Base-by-base conservation (phyloP, 1,139 yeast species). In the Zygoascus meyerae region DNA sequence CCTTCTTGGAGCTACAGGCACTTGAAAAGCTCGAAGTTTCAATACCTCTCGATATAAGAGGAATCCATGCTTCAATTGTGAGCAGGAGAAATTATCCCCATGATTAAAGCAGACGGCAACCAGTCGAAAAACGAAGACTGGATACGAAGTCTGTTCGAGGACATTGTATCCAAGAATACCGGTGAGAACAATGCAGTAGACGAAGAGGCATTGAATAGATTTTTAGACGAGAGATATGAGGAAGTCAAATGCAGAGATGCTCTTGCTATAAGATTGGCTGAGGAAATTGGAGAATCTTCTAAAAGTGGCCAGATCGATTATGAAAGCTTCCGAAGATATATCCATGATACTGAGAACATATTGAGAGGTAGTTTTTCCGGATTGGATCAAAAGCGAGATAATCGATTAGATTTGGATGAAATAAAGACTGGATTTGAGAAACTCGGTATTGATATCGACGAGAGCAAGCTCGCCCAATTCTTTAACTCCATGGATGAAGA, bases 301-400 rank as follows among this genome's bases (percentile, higher is more conserved):
- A 67, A 77, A 29, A 86, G 81, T 58, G 71, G 75, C 21, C 66
- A 71, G 8, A 73, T 83, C 21, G 83, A 81, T 58, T 78, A 74
- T 51, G 68, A 70, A 26, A 87, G 83, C 59, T 84, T 85, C 60
- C 74, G 77, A 53, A 64, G 67, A 34, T 85, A 83, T 61, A 74
- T 83, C 32, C 63, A 70, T 3, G 70, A 72, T 16, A 84, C 92
- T 1, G 94, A 85, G 57, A 71, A 70, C 33, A 92, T 86, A 61
- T 81, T 89, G 48, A 73, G 76, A 46, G 70, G 67, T 42, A 92
- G 95, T 0, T 89, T 89, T 62, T 70, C 72, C 46, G 74, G 72
- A 50, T 74, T 89, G 37, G 97, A 89, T 64, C 70, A 70, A 46
- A 90, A 87, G 60, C 70, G 80, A 45, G 95, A 86, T 61, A 96